Evolutionary conservation across 345 rosid genomes (phyloP), one percentile per base, ranked within the genome.

Genomic region (Salix caprea): DNA sequence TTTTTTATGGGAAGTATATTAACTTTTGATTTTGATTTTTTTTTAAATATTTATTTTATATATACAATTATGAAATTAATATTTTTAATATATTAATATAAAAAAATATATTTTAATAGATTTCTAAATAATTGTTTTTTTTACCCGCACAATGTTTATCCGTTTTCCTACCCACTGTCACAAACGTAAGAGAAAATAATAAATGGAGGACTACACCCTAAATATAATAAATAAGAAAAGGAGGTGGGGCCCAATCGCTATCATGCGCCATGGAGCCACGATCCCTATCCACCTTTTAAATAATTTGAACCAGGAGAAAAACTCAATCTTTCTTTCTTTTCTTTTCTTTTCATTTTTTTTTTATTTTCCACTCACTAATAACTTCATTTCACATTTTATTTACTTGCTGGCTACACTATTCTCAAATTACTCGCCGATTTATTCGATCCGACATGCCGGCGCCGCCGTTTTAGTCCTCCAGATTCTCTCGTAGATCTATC

Each of bases 231-330:
- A 28, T 5, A 19, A 24, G 52, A 37, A 68, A 40, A 77, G 1
- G 52, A 26, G 46, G 32, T 23, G 7, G 39, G 82, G 81, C 2
- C 73, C 79, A 73, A 79, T 74, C 66, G 56, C 83, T 81, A 83
- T 85, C 82, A 79, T 84, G 86, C 81, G 81, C 85, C 80, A 4
- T 42, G 77, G 68, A 34, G 87, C 86, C 89, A 75, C 86, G 62
- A 69, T 76, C 88, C 72, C 80, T 71, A 54, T 77, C 84, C 42
- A 50, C 67, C 77, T 79, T 81, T 87, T 73, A 84, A 80, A 80
- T 79, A 82, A 77, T 86, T 67, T 76, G 70, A 48, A 69, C 84
- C 84, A 36, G 65, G 70, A 7, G 76, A 12, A 56, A 34, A 69
- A n/a, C 44, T 32, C n/a, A 26, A 21, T 19, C 61, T 67, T 50